Base-by-base conservation (phyloP, 2,329 filamentous ascomycete genomes). In the Monosporascus cannonballus region DNA sequence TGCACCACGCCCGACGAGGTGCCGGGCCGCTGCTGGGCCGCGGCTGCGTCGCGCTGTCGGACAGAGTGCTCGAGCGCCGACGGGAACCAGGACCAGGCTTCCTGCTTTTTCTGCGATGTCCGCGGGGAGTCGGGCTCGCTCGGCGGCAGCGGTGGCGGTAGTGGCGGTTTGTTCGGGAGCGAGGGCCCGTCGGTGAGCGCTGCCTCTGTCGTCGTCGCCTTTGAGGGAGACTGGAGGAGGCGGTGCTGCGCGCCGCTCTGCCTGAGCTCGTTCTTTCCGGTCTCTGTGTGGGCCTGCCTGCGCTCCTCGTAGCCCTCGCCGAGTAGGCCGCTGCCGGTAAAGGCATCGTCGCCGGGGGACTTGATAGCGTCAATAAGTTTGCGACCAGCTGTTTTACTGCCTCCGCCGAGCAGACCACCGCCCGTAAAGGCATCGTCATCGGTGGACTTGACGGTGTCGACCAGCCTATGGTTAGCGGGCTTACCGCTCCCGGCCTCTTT, bases 161-260 rank as follows among this genome's bases (percentile, higher is more conserved):
- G 17, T 11, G 24, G 42, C 50, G 51, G 68, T 47, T 61, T 70
- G 58, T 80, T 84, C 20, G 86, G 64, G 2, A 86, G 72, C 8
- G 77, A 83, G 2, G 81, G 76, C 0, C 81, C 83, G 7, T 78
- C 73, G 4, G 73, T 80, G 61, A 85, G 85, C 9, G 79, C 69
- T 1, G 65, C 59, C 11, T 70, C 67, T 24, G 53, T 59, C 2
- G 52, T 47, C 24, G 3, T 27, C 22, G 61, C 56, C 25, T 57
- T 58, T 64, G 34, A 64, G 59, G 11, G 68, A 67, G 6, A 57
- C 53, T 47, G 68, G 67, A 25, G 24, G 20, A 30, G n/a, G 42
- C 27, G 41, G 22, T 30, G 22, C 3, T 5, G 30, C 11, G 30
- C 30, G 1, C 30, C 9, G 11, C 55, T 75, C 54, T 30, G 58